Evolutionary conservation across 1,139 yeast genomes (phyloP).

Genomic region (Kodamaea alishanica): DNA sequence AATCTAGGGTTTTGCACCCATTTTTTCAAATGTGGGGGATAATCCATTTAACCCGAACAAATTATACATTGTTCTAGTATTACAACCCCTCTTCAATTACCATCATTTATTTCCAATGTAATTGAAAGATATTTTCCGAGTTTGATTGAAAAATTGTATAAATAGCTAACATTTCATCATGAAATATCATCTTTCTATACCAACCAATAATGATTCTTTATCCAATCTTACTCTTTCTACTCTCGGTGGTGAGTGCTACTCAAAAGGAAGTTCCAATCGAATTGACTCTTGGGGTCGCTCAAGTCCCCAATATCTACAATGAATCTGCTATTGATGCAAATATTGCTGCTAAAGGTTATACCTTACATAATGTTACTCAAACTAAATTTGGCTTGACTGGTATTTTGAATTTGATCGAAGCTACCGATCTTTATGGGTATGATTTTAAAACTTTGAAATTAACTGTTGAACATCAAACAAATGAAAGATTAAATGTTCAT

Average conservation of each 20-base stretch:
- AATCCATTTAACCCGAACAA: no score
- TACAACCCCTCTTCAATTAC: no score
- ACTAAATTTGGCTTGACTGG: conserved; percentile 22
- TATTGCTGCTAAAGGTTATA: conserved; percentile 24
- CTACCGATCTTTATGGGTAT: conserved; percentile 28
- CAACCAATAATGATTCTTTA: not conserved
- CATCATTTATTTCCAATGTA: no score
- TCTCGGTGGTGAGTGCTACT: not conserved
- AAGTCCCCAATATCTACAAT: conserved; percentile 25
- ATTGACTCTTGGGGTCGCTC: conserved; percentile 20
- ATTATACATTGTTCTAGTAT: no score
- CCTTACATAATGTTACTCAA: conserved; percentile 15
- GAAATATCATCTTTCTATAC: not conserved
- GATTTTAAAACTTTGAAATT: conserved; percentile 26
- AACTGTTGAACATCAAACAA: conserved; percentile 26
- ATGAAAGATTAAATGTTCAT: conserved; percentile 22
- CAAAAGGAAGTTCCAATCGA: conserved; percentile 12
- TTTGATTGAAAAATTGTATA: no score
- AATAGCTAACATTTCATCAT: no score
- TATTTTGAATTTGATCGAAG: conserved; percentile 19
- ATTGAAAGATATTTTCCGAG: no score
- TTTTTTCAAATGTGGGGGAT: no score
- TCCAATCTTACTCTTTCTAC: not conserved
- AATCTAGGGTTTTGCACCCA: no score
- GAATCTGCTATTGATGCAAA: conserved; percentile 27